Evolutionary conservation across 371 early-diverging fungal genomes (phyloP).

Genomic region (Nematocida sp.): DNA sequence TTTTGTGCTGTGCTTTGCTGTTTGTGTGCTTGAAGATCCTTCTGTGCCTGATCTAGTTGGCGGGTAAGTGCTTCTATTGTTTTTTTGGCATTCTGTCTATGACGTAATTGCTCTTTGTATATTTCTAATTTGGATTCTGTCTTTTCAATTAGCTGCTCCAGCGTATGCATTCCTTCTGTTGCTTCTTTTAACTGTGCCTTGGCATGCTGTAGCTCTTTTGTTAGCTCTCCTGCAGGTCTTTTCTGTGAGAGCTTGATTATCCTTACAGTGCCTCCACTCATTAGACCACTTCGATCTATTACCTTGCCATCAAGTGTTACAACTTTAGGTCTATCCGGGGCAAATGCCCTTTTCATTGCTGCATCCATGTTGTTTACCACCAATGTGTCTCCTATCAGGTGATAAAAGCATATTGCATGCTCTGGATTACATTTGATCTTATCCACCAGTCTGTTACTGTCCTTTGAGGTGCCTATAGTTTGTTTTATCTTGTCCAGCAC

Average conservation of each 20-base stretch:
- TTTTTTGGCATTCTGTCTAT: too few species aligned
- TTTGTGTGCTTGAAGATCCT: not conserved
- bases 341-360: slow-evolving; percentile 82
- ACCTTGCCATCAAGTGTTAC: slow-evolving; percentile 90
- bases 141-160: slow-evolving; percentile 20
- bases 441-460: slow-evolving; percentile 73
- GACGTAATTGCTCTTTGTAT: not conserved
- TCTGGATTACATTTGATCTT: slow-evolving; percentile 72
- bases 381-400: slow-evolving; percentile 79
- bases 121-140: not conserved
- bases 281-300: slow-evolving; percentile 87
- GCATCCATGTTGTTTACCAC: slow-evolving; percentile 78
- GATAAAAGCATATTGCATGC: slow-evolving; percentile 78
- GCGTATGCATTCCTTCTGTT: not conserved
- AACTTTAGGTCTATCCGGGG: slow-evolving; percentile 72
- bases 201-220: slow-evolving; percentile 65
- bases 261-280: slow-evolving; percentile 66
- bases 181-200: slow-evolving; percentile 32
- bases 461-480: slow-evolving; percentile 61
- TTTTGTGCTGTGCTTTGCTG: not conserved
- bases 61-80: not conserved
- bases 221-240: slow-evolving; percentile 66
- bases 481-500: slow-evolving; percentile 68
- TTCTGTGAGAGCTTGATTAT: slow-evolving; percentile 55
- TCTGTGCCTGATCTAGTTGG: not conserved